Evolutionary conservation across 179 eudicot genomes (phyloP).

Genomic region (Dionaea muscipula): DNA sequence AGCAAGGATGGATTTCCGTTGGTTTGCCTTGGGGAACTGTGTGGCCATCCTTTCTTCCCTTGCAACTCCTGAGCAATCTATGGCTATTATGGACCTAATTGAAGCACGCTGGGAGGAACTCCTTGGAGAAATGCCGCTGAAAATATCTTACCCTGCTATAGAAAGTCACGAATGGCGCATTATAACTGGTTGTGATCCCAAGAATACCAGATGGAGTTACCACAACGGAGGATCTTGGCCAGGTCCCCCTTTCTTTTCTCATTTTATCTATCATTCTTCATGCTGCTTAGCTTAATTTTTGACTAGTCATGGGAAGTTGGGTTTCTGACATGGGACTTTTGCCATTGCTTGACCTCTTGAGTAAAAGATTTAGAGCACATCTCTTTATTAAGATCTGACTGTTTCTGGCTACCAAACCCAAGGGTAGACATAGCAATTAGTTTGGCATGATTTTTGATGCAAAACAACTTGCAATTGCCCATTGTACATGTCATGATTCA

Average conservation of each 20-base stretch:
- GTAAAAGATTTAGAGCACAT: no score
- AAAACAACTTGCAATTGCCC: no score
- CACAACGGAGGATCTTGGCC: constrained; percentile 14
- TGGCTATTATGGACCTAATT: constrained; percentile 12
- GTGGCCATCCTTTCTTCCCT: constrained; percentile 10
- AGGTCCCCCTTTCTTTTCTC: background rate
- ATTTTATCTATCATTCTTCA: no score
- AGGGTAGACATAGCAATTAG: no score
- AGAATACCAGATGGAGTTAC: constrained; percentile 11
- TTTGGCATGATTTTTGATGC: no score
- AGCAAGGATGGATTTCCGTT: constrained; percentile 11
- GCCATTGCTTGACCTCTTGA: no score
- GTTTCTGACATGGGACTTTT: no score
- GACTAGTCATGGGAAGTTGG: no score
- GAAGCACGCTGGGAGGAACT: constrained; percentile 12
- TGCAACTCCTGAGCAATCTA: constrained; percentile 12
- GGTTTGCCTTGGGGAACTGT: constrained; percentile 14
- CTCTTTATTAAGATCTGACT: no score
- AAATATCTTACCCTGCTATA: constrained; percentile 10
- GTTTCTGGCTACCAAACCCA: no score
- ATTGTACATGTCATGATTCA: no score
- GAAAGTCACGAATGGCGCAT: constrained; percentile 12
- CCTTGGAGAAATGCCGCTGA: constrained; percentile 10
- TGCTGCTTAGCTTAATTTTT: no score
- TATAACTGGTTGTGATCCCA: constrained; percentile 10